These are phyloP conservation scores for Celoporthe dispersa DNA, from an alignment of 2,329 filamentous ascomycete genomes.

Conservation along the genomic window DNA sequence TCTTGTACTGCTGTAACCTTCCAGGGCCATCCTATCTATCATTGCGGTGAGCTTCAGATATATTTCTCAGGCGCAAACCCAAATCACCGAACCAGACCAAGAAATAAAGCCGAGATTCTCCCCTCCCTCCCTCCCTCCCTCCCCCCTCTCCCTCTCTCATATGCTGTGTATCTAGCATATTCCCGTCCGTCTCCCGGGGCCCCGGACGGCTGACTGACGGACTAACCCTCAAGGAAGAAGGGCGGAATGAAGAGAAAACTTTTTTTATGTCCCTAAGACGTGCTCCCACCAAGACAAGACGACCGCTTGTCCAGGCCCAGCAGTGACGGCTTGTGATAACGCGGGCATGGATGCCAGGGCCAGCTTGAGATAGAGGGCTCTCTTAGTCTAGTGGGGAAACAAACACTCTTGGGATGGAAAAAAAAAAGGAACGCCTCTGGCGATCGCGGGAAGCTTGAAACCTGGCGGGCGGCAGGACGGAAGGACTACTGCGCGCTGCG, in stretches of 20 bases:
- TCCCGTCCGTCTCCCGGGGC: background rate
- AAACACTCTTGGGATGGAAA: background rate
- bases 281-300: background rate
- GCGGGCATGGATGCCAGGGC: background rate
- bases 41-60: slow-evolving; percentile 7
- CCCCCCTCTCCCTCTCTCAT: no score
- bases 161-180: background rate
- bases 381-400: background rate
- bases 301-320: slow-evolving; percentile 5
- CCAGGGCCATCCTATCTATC: background rate
- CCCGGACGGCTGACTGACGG: slow-evolving; percentile 6
- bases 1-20: background rate
- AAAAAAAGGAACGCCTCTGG: background rate
- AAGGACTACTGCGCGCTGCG: slow-evolving; percentile 2
- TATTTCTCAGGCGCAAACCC: background rate
- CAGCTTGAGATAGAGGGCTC: background rate
- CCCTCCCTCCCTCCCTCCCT: background rate
- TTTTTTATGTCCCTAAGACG: background rate
- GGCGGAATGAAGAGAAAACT: background rate
- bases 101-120: slow-evolving; percentile 7
- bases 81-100: background rate
- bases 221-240: background rate
- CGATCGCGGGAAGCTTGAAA: slow-evolving; percentile 7
- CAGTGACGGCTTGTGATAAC: background rate
- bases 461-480: background rate